Percentiles rank a stretch among this genome's conserved stretches.
These are phyloP conservation scores for Colletotrichum cuscutae DNA, from an alignment of 2,329 filamentous ascomycete genomes.

Conservation along the genomic window DNA sequence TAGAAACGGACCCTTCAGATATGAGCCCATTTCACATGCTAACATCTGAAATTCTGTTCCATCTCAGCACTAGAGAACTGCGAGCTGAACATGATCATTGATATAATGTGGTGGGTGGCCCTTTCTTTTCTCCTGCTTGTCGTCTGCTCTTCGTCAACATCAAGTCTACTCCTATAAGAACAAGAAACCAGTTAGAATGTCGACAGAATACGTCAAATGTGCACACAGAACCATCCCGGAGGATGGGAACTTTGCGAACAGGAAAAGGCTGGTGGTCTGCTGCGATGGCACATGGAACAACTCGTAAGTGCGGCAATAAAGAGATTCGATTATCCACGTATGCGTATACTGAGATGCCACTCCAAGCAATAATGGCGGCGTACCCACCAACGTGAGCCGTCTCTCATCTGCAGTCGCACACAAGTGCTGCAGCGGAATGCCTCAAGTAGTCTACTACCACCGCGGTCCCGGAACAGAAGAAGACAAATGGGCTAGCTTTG, in stretches of 20 bases:
- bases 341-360: background rate
- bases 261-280: slow-evolving; percentile 44
- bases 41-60: background rate
- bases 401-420: slow-evolving; percentile 44
- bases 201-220: background rate
- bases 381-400: slow-evolving; percentile 46
- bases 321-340: background rate
- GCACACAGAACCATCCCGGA: background rate
- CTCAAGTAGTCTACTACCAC: slow-evolving; percentile 50
- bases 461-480: slow-evolving; percentile 46
- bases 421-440: slow-evolving; percentile 42
- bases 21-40: background rate
- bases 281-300: slow-evolving; percentile 51
- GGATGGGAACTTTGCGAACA: slow-evolving; percentile 9
- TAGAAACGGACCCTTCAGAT: background rate
- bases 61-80: background rate
- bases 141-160: background rate
- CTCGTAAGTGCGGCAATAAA: slow-evolving; percentile 15
- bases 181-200: background rate
- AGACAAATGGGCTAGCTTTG: slow-evolving; percentile 36
- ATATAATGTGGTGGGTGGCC: background rate
- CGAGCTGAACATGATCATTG: background rate
- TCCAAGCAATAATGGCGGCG: slow-evolving; percentile 1
- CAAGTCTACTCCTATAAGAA: background rate
- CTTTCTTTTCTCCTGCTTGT: background rate